Percentiles rank a stretch among this genome's conserved stretches.
phyloP scores from a whole-genome alignment of 768 basidiomycete species.

The Pleurotus tuber-regium region DNA sequence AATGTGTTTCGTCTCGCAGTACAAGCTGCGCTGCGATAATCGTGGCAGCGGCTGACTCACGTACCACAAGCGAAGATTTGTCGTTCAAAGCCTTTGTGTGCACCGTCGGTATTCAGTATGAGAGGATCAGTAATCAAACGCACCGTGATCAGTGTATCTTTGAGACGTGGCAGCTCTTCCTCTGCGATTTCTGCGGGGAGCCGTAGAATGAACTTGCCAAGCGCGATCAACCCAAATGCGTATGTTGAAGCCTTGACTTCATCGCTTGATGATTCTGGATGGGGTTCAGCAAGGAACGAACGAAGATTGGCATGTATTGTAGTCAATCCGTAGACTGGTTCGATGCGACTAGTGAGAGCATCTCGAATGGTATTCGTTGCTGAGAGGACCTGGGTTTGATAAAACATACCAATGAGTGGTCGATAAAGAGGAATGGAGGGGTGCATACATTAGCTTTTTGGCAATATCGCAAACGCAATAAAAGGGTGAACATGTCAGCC shows the following conservation, averaged over 20 bases:
- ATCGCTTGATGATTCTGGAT: conserved; percentile 36
- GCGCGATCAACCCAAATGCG: conserved; percentile 80
- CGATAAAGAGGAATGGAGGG: not conserved
- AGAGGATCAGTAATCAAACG: conserved; percentile 22
- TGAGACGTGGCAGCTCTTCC: conserved; percentile 80
- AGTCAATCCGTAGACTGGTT: conserved; percentile 82
- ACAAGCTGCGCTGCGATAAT: conserved; percentile 86
- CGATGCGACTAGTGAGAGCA: conserved; percentile 64
- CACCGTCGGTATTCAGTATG: not conserved
- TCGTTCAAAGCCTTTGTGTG: conserved; percentile 65
- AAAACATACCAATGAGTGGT: no score
- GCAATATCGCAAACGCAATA: conserved; percentile 73
- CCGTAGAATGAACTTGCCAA: conserved; percentile 80
- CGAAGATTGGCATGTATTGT: conserved; percentile 76
- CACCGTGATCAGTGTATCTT: conserved; percentile 67
- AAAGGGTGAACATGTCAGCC: conserved; percentile 66
- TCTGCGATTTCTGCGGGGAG: conserved; percentile 83
- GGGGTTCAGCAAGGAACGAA: conserved; percentile 55
- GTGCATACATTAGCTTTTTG: conserved; percentile 63
- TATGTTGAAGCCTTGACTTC: conserved; percentile 64
- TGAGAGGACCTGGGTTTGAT: conserved; percentile 83
- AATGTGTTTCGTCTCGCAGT: conserved; percentile 77
- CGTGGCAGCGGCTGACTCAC: conserved; percentile 78
- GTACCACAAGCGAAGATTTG: conserved; percentile 67
- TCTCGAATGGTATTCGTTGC: conserved; percentile 83